These are phyloP conservation scores for Prunus fruticosa DNA, from an alignment of 306 rosid species.

Conservation along the genomic window DNA sequence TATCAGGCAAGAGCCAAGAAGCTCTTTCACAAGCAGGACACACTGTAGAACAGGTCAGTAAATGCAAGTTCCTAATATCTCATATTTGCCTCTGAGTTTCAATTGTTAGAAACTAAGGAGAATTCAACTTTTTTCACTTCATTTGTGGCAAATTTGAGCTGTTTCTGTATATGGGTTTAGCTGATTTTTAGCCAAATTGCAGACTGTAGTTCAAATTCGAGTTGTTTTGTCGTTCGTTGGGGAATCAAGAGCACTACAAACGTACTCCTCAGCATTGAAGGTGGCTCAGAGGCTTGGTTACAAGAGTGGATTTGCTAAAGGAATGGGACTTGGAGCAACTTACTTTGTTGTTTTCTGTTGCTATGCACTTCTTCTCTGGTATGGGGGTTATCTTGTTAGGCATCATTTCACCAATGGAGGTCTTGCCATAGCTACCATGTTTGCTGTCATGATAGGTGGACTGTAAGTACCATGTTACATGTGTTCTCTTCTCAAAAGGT, in stretches of 20 bases:
- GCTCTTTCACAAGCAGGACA: slow-evolving; percentile 94
- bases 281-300: slow-evolving; percentile 80
- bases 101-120: not conserved
- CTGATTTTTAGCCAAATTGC: slow-evolving; percentile 33
- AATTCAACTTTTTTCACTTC: not conserved
- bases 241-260: slow-evolving; percentile 66
- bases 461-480: slow-evolving; percentile 51
- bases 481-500: slow-evolving; percentile 4
- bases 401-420: slow-evolving; percentile 95
- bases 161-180: slow-evolving; percentile 26
- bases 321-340: slow-evolving; percentile 95
- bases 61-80: not conserved
- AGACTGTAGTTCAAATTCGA: slow-evolving; percentile 91
- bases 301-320: slow-evolving; percentile 86
- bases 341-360: slow-evolving; percentile 97
- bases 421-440: slow-evolving; percentile 97
- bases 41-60: slow-evolving; percentile 80
- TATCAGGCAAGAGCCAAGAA: slow-evolving; percentile 82
- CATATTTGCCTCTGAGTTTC: not conserved
- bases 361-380: slow-evolving; percentile 96
- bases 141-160: slow-evolving; percentile 3
- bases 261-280: slow-evolving; percentile 73
- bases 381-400: slow-evolving; percentile 91
- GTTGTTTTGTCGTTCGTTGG: slow-evolving; percentile 83
- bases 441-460: slow-evolving; percentile 96